Conservation (phyloP, 1,284 basidiomycete species). For the Fomitopsis betulina region DNA sequence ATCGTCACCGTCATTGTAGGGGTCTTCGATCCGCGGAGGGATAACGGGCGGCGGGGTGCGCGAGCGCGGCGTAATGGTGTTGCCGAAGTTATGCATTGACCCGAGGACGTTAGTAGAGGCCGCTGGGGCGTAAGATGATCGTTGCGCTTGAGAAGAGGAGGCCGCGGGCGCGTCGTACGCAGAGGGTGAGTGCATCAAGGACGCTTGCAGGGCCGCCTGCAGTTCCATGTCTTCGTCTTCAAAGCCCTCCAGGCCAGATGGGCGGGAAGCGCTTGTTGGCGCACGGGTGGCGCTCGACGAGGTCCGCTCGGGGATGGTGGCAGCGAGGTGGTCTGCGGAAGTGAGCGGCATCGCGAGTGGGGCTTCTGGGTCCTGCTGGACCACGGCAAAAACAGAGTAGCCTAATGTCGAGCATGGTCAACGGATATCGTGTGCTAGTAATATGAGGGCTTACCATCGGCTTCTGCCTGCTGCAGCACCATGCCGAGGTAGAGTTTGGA, state of each 20-base stretch:
- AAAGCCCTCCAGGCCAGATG: slow-evolving; percentile 34
- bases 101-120: not conserved
- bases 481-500: slow-evolving; percentile 80
- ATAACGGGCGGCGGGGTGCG: not conserved
- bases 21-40: not conserved
- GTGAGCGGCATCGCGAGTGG: slow-evolving; percentile 52
- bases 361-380: slow-evolving; percentile 44
- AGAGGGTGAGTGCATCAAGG: slow-evolving; percentile 35
- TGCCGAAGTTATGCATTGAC: not conserved
- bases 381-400: slow-evolving; percentile 85
- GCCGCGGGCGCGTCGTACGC: slow-evolving; percentile 1
- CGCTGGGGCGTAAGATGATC: not conserved
- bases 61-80: slow-evolving; percentile 1
- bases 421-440: no score
- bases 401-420: slow-evolving; percentile 39
- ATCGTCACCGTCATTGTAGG: not conserved
- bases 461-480: slow-evolving; percentile 84
- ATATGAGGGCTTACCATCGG: slow-evolving; percentile 49
- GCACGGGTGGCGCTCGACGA: slow-evolving; percentile 22
- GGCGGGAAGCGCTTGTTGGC: slow-evolving; percentile 10
- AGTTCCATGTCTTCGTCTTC: slow-evolving; percentile 87
- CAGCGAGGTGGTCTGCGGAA: slow-evolving; percentile 63
- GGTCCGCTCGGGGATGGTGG: slow-evolving; percentile 48
- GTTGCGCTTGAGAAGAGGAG: not conserved
- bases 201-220: slow-evolving; percentile 82